Base-by-base conservation (phyloP, 129 eudicot species). In the Escallonia herrerae region DNA sequence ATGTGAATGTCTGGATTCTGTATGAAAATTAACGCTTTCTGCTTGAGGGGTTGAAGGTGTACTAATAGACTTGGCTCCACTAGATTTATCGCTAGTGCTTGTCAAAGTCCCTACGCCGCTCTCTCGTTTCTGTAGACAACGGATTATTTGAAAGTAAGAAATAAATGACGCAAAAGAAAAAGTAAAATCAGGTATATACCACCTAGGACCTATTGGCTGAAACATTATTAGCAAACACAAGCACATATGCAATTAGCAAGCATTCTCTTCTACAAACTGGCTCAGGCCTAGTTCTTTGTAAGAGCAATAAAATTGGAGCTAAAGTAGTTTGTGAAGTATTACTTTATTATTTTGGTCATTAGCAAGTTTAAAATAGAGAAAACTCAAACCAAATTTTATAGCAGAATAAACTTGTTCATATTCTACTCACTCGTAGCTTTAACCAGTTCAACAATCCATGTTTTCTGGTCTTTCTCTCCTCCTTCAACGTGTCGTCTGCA, bases 1-100 rank as follows among this genome's bases (percentile, higher is more conserved):
- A 62, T 79, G 87, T 56, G 96, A 85, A 75, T 67, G 77, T 73
- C 96, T 80, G 69, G 91, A 66, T 77, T 93, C 99, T 64, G 60
- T 37, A 37, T 74, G 86, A 48, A 71, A 73, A 74, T 83, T 83
- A 53, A 65, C 70, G 71, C 81, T 88, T 71, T 84, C 95, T 65
- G 89, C 91, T 66, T 80, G 89, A 63, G 98, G 96, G 49, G 98
- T 93, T 68, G 96, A 93, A 58, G 99, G 93, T 58, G 89, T 81
- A 73, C 96, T 86, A 43, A 74, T 77, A 45, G 98, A 84, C 70
- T 83, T 83, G 61, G 83, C 78, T 47, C 86, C 87, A 80, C 99
- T 93, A 59, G 99, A 93, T 79, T 82, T 93, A 65, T 93, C 99
- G 71, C 93, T 93, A 11, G 85, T 74, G 86, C 94, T 91, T 33